Percentiles rank a stretch among this genome's conserved stretches.
Evolutionary conservation across 768 basidiomycete genomes (phyloP).

Genomic region (Mrakia gelida): DNA sequence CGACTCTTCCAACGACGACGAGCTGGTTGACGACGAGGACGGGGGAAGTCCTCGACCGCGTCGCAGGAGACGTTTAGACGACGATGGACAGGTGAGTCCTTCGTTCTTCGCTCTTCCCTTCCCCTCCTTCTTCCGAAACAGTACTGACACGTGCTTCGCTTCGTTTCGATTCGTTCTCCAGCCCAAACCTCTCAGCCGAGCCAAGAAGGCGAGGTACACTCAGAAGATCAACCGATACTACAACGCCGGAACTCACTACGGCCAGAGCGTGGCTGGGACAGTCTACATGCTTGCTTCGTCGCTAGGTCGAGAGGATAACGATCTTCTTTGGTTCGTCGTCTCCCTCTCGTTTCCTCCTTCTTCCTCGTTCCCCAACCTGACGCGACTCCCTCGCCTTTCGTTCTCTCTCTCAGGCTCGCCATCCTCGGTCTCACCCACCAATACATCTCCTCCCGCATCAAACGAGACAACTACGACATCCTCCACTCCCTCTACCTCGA

Average conservation of each 20-base stretch:
- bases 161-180: slow-evolving; percentile 6
- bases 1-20: slow-evolving; percentile 34
- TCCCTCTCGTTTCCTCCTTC: not conserved
- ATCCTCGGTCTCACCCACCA: slow-evolving; percentile 91
- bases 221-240: slow-evolving; percentile 72
- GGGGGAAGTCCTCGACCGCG: slow-evolving; percentile 29
- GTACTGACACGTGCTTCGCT: too few species aligned
- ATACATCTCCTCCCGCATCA: slow-evolving; percentile 81
- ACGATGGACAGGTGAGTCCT: slow-evolving; percentile 12
- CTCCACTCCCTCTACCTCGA: slow-evolving; percentile 76
- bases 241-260: slow-evolving; percentile 73
- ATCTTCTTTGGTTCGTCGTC: slow-evolving; percentile 75
- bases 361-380: too few species aligned
- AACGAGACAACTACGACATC: slow-evolving; percentile 75
- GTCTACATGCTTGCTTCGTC: slow-evolving; percentile 84
- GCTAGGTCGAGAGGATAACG: slow-evolving; percentile 88
- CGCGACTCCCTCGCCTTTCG: not conserved
- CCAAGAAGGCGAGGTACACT: slow-evolving; percentile 5
- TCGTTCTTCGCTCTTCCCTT: not conserved
- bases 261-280: slow-evolving; percentile 82
- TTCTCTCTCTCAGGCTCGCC: slow-evolving; percentile 67
- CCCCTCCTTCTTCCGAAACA: not conserved
- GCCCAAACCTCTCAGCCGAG: slow-evolving; percentile 28
- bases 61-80: slow-evolving; percentile 35
- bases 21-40: slow-evolving; percentile 36